phyloP scores from a whole-genome alignment of 768 basidiomycete genomes.

The Galerina sulciceps region DNA sequence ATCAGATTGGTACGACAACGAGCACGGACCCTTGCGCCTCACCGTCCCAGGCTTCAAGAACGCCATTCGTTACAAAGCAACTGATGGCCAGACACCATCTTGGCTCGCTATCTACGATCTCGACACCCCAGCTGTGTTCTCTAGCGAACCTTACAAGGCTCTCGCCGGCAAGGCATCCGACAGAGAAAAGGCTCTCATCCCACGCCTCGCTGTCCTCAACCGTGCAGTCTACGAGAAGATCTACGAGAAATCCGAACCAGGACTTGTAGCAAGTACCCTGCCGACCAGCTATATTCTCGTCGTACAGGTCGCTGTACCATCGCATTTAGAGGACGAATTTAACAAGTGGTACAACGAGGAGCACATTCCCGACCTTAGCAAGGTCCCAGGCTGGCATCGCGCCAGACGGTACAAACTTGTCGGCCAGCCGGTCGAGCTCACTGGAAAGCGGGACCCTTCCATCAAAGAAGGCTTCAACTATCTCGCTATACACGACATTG shows the following conservation, averaged over 20 bases:
- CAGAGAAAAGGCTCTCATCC: slow-evolving; percentile 27
- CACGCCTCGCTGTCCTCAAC: slow-evolving; percentile 26
- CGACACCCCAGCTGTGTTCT: slow-evolving; percentile 23
- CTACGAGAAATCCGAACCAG: slow-evolving; percentile 14
- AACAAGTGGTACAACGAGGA: slow-evolving; percentile 42
- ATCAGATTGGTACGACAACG: slow-evolving; percentile 40
- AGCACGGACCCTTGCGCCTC: slow-evolving; percentile 35
- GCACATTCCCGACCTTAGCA: slow-evolving; percentile 29
- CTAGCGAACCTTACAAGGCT: slow-evolving; percentile 28
- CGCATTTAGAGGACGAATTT: slow-evolving; percentile 32
- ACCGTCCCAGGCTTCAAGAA: slow-evolving; percentile 33
- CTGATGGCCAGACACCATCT: slow-evolving; percentile 19
- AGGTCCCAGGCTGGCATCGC: slow-evolving; percentile 34
- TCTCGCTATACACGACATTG: slow-evolving; percentile 36
- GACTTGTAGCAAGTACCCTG: slow-evolving; percentile 10
- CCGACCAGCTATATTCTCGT: slow-evolving; percentile 27
- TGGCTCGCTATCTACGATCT: slow-evolving; percentile 35
- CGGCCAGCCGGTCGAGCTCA: slow-evolving; percentile 17
- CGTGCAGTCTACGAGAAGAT: slow-evolving; percentile 29
- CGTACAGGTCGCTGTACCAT: slow-evolving; percentile 22
- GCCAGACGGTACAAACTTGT: slow-evolving; percentile 33
- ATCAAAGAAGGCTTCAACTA: slow-evolving; percentile 28
- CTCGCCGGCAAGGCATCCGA: slow-evolving; percentile 27
- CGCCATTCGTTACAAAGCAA: slow-evolving; percentile 37
- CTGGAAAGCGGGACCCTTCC: slow-evolving; percentile 8